Conservation (phyloP, 257 asterid species). For the Rauvolfia tetraphylla region DNA sequence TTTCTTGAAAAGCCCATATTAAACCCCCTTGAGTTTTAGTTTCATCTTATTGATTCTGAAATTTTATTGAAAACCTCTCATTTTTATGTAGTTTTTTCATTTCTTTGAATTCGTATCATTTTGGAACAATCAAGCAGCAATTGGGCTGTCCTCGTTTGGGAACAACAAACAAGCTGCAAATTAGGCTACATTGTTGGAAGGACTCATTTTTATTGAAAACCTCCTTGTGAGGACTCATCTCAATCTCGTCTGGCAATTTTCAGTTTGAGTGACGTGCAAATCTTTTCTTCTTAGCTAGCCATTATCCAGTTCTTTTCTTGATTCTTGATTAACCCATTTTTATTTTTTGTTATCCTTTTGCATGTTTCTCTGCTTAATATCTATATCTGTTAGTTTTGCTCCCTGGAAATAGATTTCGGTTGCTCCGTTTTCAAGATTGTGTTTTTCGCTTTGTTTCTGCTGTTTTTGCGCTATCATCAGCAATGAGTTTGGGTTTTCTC, state of each 20-base stretch:
- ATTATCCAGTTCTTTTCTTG: background rate
- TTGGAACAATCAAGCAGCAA: background rate
- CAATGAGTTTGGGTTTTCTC: slow-evolving; percentile 16
- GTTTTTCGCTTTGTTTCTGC: background rate
- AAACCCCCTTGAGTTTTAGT: background rate
- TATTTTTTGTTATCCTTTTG: background rate
- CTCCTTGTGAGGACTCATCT: background rate
- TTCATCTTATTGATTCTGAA: background rate
- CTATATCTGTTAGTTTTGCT: background rate
- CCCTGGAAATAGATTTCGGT: no score
- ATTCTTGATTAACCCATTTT: no score
- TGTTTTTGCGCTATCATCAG: background rate
- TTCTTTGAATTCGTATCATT: background rate
- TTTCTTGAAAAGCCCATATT: slow-evolving; percentile 27
- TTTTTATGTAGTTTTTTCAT: background rate
- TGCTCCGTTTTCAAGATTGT: background rate
- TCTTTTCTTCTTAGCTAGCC: background rate
- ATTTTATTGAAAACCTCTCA: background rate
- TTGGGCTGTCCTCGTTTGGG: background rate
- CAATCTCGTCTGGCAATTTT: background rate
- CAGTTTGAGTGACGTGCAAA: slow-evolving; percentile 29
- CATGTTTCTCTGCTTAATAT: background rate
- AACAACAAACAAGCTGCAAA: no score
- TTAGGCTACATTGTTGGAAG: no score
- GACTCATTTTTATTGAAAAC: no score